phyloP scores from a whole-genome alignment of 306 rosid genomes.

The Biancaea sappan region DNA sequence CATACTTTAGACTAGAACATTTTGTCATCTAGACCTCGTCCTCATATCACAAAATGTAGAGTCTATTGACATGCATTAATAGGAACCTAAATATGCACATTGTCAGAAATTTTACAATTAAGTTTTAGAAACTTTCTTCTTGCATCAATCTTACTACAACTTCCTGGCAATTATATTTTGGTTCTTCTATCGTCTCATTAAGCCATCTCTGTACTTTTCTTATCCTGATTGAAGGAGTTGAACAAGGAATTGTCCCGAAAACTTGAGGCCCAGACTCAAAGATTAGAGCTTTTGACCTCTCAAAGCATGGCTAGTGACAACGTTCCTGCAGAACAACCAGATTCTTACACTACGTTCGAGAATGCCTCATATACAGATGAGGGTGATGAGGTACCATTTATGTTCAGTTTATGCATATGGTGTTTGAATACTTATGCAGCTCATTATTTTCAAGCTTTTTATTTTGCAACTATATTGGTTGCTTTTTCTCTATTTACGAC shows the following conservation, averaged over 20 bases:
- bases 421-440: background rate
- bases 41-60: too few relatives aligned
- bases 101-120: background rate
- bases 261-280: constrained; percentile 93
- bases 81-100: background rate
- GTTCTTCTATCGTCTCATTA: constrained; percentile 5
- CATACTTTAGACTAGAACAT: background rate
- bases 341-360: constrained; percentile 47
- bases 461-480: background rate
- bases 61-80: background rate
- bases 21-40: background rate
- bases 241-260: constrained; percentile 82
- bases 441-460: background rate
- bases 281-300: constrained; percentile 92
- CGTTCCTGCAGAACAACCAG: constrained; percentile 57
- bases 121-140: background rate
- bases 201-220: constrained; percentile 32
- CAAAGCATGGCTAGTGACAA: constrained; percentile 76
- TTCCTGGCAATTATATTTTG: background rate
- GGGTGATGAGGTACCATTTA: constrained; percentile 83
- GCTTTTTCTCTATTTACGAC: constrained; percentile 30
- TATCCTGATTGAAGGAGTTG: constrained; percentile 62
- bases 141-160: background rate
- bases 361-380: constrained; percentile 81
- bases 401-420: constrained; percentile 7